Evolutionary conservation across 1,284 basidiomycete species (phyloP), one percentile per base, ranked within the genome.

Genomic region (Phylloboletellus chloephorus): DNA sequence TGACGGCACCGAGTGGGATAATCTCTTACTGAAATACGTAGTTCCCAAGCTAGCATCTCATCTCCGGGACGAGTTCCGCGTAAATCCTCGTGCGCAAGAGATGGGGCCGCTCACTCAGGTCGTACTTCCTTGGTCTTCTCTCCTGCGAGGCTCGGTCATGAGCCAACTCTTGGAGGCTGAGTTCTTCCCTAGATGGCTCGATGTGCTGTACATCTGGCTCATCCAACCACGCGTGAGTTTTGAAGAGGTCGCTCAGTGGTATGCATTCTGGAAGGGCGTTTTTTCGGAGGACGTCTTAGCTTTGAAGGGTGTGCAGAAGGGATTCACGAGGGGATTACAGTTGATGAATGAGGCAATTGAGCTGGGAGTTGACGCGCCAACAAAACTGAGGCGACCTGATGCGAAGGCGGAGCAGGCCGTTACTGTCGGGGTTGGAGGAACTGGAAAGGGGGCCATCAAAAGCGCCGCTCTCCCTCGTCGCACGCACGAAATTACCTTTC

Each of bases 151-250:
- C 0, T 83, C 85, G 2, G 78, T 92, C 46, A 73, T 94, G 49
- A 74, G 80, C 2, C 86, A 91, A 54, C 65, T 98, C 6, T 67
- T 97, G 48, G 88, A 94, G 60, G 73, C 76, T 7, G 91, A 92
- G 55, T 95, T 98, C 69, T 96, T 98, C 74, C 88, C 90, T 2
- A 93, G 94, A 58, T 98, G 93, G 93, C 73, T 98, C 37, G 80
- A 90, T 31, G 79, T 88, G n/a, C 67, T 99, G 25, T 83, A 92
- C 56, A 65, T 88, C 29, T 98, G 94, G 96, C 80, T 98, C 39
- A 73, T 83, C 9, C 87, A 91, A 59, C 83, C 89, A 0, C 74
- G 68, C 20, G 84, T 83, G 53, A 91, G 82, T 63, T 82, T 88
- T 52, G 88, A 85, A 51, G 91, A 98, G 63, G 88, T 98, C 4